Base-by-base conservation (phyloP, 805 yeast species). In the Candida schatavii region DNA sequence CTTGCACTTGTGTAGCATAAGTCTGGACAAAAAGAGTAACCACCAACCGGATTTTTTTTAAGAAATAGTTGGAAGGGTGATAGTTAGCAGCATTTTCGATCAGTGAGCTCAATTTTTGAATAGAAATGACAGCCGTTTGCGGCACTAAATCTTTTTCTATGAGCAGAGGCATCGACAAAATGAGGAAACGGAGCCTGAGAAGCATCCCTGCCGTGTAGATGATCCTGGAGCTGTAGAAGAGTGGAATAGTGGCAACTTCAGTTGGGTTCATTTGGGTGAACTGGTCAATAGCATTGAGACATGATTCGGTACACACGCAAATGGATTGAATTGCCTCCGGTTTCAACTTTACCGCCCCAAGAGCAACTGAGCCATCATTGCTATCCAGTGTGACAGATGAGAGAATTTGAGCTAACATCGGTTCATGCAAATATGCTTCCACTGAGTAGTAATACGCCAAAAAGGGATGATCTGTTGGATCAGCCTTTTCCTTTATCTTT, bases 191-290 rank as follows among this genome's bases (percentile, higher is more conserved):
- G 33, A 81, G 57, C 41, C 84, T 68, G 41, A 82, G 59, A 21
- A 82, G 62, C 72, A 81, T 74, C 5, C 88, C 88, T 0, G 82
- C 78, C 0, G 83, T 78, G 52, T 81, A 81, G n/a, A 81, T 70
- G 28, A 80, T 65, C 48, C 87, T 66, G 2, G 83, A 66, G 25
- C 74, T 71, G 47, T 75, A 78, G 42, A 77, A 72, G 33, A 81
- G 59, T 3, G 90, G 90, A 43, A 78, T 64, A 2, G 73, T 59
- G 0, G 83, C 75, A 17, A 83, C 64, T n/a, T 69, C 64, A n/a
- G 64, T 70, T 4, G 66, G 64, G 2, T 70, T 49, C 43, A 77
- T 61, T 55, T 60, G 64, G 46, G 66, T 65, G 57, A 69, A 80
- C 51, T 70, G 77, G 39, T 69, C 70, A 44, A 79, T 63, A 2